Base-by-base conservation (phyloP, 2,329 filamentous ascomycete species). In the Xylariaceae sp. region DNA sequence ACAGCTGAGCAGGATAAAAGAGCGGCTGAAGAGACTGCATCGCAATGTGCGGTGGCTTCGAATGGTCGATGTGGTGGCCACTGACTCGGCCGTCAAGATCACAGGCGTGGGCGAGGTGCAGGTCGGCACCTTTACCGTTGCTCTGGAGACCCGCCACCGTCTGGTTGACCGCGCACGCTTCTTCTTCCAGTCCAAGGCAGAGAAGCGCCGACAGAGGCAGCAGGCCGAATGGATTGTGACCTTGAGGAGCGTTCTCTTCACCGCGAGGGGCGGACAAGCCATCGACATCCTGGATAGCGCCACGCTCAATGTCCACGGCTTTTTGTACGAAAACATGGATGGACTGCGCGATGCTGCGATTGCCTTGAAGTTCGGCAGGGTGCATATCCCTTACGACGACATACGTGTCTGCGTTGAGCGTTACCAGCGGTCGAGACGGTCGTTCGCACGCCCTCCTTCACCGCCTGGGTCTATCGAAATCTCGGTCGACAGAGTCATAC, bases 171-270 rank as follows among this genome's bases (percentile, higher is more conserved):
- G 88, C 35, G 87, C 86, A 38, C 83, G 88, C 28, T 80, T 94
- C 50, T 94, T 94, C 59, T 81, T 89, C 47, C 85, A 87, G 52
- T 74, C 82, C 58, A 78, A 79, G 52, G 68, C 78, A 44, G 68
- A 75, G 44, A 69, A 69, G 27, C 68, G 70, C 17, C 57, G 58
- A 19, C 60, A 77, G 31, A 78, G 83, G 47, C 71, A 75, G 29
- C 88, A 92, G 24, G 90, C 89, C 2, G 93, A 98, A 65, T 98
- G 93, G 90, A 90, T 93, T 43, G 72, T 94, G 49, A 83, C 83
- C 6, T 61, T 90, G 32, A 78, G 86, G 39, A 95, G 89, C 58
- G 74, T 96, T 29, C 68, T 96, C 5, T 93, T 98, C 50, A 93
- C 86, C 0, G 78, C 87, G 2, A 80, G 93, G 37, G 88, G 87